Percentiles rank a stretch among this genome's conserved stretches.
These are phyloP conservation scores for Fragaria iinumae DNA, from an alignment of 306 rosid genomes.

Conservation along the genomic window DNA sequence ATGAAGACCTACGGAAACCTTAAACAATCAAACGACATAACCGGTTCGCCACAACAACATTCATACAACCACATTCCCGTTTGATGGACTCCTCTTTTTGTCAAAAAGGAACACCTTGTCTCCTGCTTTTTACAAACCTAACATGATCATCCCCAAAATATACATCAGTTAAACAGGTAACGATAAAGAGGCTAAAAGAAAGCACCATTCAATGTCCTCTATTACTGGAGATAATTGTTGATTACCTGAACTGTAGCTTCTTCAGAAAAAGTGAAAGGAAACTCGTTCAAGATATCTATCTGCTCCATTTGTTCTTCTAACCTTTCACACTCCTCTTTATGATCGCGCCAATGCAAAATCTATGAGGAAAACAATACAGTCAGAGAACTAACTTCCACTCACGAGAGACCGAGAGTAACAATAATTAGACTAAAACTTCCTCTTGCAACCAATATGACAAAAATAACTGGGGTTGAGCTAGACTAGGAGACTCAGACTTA, in stretches of 20 bases:
- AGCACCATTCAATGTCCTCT: background rate
- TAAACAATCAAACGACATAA: slow-evolving; percentile 41
- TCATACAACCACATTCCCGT: slow-evolving; percentile 80
- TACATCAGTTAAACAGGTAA: slow-evolving; percentile 4
- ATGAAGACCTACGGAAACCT: slow-evolving; percentile 37
- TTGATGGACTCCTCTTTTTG: slow-evolving; percentile 62
- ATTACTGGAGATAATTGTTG: slow-evolving; percentile 1
- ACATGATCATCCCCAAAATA: slow-evolving; percentile 22
- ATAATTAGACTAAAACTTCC: background rate
- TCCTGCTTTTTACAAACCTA: slow-evolving; percentile 66
- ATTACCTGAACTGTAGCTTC: slow-evolving; percentile 69
- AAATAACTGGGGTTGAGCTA: background rate
- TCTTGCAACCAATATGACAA: background rate
- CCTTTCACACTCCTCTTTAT: slow-evolving; percentile 82
- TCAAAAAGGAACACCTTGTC: slow-evolving; percentile 75
- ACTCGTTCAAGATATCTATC: slow-evolving; percentile 51
- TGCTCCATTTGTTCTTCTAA: slow-evolving; percentile 67
- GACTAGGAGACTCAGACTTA: background rate
- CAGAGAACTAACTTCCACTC: background rate
- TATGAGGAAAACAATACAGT: slow-evolving; percentile 6
- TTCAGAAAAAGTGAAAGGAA: slow-evolving; percentile 72
- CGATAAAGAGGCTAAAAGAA: background rate
- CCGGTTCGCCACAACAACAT: slow-evolving; percentile 60
- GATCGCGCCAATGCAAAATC: slow-evolving; percentile 77
- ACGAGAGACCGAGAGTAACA: background rate